Evolutionary conservation across 179 eudicot species (phyloP).

Genomic region (Drosera spatulata): DNA sequence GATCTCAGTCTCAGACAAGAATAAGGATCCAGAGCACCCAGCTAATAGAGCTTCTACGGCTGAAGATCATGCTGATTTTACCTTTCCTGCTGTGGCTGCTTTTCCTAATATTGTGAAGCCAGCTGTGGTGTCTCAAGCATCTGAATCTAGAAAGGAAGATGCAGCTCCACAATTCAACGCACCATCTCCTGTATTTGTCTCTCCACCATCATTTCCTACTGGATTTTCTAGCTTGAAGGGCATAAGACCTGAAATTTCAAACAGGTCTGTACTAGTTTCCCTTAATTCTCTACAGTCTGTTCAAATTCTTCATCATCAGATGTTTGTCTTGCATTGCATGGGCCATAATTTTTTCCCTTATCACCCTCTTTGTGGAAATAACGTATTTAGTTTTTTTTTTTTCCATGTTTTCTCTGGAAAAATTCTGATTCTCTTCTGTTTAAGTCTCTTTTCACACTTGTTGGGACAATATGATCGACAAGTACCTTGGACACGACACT

Average conservation of each 20-base stretch:
- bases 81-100: conserved; percentile 9
- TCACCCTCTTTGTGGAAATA: too few species aligned
- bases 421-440: too few species aligned
- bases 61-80: conserved; percentile 12
- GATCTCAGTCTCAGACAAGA: conserved; percentile 10
- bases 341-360: too few species aligned
- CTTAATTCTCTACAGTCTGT: not conserved
- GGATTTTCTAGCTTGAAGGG: conserved; percentile 17
- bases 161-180: conserved; percentile 14
- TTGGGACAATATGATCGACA: too few species aligned
- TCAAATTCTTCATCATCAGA: too few species aligned
- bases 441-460: too few species aligned
- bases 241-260: conserved; percentile 13
- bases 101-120: conserved; percentile 13
- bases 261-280: conserved; percentile 30
- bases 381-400: too few species aligned
- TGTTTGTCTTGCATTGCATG: too few species aligned
- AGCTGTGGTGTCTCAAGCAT: conserved; percentile 8
- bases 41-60: conserved; percentile 15
- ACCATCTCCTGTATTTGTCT: conserved; percentile 14
- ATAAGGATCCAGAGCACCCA: conserved; percentile 12
- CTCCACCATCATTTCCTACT: conserved; percentile 17
- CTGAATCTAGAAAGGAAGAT: conserved; percentile 15
- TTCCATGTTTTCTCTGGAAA: too few species aligned
- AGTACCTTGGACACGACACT: too few species aligned